Conservation (phyloP, 2,329 filamentous ascomycete species). For the Nemania bipapillata region DNA sequence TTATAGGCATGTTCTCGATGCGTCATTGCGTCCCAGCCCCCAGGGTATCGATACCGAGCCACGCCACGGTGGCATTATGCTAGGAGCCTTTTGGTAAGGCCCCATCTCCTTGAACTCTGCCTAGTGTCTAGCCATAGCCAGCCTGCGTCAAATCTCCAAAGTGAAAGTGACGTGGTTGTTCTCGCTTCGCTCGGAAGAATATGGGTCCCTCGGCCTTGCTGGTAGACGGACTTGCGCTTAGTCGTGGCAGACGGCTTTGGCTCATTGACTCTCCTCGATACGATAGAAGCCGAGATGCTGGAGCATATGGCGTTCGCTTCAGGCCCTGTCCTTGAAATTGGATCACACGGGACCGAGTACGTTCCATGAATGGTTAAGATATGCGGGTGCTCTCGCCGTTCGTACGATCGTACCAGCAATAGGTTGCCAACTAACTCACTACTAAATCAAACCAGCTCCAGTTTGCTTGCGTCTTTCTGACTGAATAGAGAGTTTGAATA, state of each 20-base stretch:
- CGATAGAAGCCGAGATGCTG: slow-evolving; percentile 9
- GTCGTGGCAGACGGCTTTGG: slow-evolving; percentile 10
- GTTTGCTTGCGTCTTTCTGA: slow-evolving; percentile 7
- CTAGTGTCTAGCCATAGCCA: too few relatives aligned
- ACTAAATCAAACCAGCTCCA: neutral
- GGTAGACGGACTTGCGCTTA: neutral
- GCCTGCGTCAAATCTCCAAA: slow-evolving; percentile 1
- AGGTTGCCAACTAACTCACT: neutral
- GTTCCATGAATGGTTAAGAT: slow-evolving; percentile 1
- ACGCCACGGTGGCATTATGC: slow-evolving; percentile 33
- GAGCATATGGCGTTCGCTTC: slow-evolving; percentile 11
- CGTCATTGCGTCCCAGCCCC: slow-evolving; percentile 32
- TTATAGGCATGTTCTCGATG: slow-evolving; percentile 30
- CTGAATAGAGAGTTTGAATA: neutral
- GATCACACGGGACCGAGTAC: neutral
- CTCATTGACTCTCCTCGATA: neutral
- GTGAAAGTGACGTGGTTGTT: slow-evolving; percentile 29
- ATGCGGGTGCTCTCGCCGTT: slow-evolving; percentile 13
- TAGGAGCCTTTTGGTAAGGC: slow-evolving; percentile 22
- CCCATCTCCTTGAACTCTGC: too few relatives aligned
- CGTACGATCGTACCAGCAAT: neutral
- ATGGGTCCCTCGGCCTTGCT: slow-evolving; percentile 12
- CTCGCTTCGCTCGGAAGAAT: slow-evolving; percentile 18
- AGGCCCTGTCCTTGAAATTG: slow-evolving; percentile 8
- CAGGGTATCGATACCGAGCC: slow-evolving; percentile 28